phyloP scores from a whole-genome alignment of 2,329 filamentous ascomycete species.

The Ophiostoma ulmi region DNA sequence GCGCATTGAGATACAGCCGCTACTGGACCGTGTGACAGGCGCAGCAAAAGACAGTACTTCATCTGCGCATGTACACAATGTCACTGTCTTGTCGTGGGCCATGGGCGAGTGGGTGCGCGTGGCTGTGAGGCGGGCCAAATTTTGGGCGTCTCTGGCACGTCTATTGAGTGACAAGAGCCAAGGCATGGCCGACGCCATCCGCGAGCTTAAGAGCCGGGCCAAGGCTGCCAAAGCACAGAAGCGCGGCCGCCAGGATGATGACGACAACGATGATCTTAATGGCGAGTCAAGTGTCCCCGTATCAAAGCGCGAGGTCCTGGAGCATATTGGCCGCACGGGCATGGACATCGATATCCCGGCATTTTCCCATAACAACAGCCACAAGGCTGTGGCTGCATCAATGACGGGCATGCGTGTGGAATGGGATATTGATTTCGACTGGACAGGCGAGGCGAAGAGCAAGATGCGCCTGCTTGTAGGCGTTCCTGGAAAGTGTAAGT shows the following conservation, averaged over 20 bases:
- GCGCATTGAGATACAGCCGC: slow-evolving; percentile 52
- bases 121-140: slow-evolving; percentile 54
- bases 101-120: slow-evolving; percentile 64
- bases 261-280: slow-evolving; percentile 19
- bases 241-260: slow-evolving; percentile 17
- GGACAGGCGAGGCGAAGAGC: slow-evolving; percentile 65
- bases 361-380: slow-evolving; percentile 30
- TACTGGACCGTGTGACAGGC: slow-evolving; percentile 41
- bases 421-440: slow-evolving; percentile 64
- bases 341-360: slow-evolving; percentile 47
- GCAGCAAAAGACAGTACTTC: slow-evolving; percentile 22
- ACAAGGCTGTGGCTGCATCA: neutral
- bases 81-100: slow-evolving; percentile 59
- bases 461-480: slow-evolving; percentile 50
- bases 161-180: slow-evolving; percentile 41
- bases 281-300: slow-evolving; percentile 28
- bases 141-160: slow-evolving; percentile 54
- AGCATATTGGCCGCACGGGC: slow-evolving; percentile 49
- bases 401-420: slow-evolving; percentile 47
- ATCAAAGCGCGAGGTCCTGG: slow-evolving; percentile 46
- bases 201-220: slow-evolving; percentile 29
- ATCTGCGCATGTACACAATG: slow-evolving; percentile 47
- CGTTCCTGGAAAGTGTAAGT: slow-evolving; percentile 60
- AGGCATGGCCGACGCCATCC: slow-evolving; percentile 32
- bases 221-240: slow-evolving; percentile 24